These are phyloP conservation scores for Fistulinella staudtii DNA, from an alignment of 1,284 basidiomycete genomes.

Conservation along the genomic window DNA sequence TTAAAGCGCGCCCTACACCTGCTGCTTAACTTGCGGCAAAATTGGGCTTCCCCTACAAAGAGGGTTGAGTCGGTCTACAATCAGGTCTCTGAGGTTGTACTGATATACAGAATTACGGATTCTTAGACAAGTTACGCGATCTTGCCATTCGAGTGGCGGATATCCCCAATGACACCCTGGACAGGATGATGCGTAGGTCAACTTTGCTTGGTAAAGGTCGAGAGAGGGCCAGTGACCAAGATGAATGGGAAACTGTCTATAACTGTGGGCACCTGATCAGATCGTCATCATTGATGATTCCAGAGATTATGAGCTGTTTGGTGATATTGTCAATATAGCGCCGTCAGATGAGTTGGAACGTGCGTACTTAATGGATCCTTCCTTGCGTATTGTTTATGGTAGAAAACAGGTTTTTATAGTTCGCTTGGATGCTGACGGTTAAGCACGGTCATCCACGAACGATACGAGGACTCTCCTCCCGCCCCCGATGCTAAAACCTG, in stretches of 20 bases:
- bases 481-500: background rate
- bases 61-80: no score
- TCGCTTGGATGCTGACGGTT: background rate
- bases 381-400: background rate
- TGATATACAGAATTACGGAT: no score
- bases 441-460: background rate
- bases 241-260: no score
- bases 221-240: constrained; percentile 33
- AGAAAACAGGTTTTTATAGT: constrained; percentile 44
- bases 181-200: constrained; percentile 62
- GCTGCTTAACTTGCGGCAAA: no score
- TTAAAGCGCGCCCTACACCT: no score
- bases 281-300: no score
- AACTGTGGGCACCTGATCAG: no score
- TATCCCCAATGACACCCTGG: constrained; percentile 10
- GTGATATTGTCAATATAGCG: no score
- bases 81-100: no score
- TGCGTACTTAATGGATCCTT: background rate
- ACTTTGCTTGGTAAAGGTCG: constrained; percentile 65
- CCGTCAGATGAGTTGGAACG: background rate
- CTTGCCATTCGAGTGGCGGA: background rate
- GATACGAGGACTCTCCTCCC: background rate
- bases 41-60: no score
- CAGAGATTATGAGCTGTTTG: no score
- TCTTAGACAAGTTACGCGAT: constrained; percentile 3